These are phyloP conservation scores for Alloascoidea africana DNA, from an alignment of 805 yeast species.

Conservation along the genomic window DNA sequence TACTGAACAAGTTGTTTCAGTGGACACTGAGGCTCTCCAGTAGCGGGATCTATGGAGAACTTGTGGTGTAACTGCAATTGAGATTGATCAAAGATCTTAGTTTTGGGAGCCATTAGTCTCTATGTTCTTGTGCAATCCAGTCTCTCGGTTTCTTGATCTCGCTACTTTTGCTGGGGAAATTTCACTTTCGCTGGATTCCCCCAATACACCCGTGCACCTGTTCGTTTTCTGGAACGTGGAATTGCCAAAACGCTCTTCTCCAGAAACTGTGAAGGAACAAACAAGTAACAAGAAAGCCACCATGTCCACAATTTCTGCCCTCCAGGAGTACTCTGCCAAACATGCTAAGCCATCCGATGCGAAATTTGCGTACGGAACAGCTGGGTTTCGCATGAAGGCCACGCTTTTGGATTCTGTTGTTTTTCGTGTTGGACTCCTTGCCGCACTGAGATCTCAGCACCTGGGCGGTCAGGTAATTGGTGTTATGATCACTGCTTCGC, in stretches of 20 bases:
- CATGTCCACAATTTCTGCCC: too few species aligned
- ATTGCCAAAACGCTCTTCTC: neutral
- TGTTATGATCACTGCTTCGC: conserved; percentile 95
- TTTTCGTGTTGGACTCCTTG: conserved; percentile 71
- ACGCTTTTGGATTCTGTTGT: conserved; percentile 61
- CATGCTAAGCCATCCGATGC: too few species aligned
- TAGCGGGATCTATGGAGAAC: neutral
- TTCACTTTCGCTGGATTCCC: neutral
- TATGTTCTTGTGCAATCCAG: too few species aligned
- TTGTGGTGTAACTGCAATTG: conserved; percentile 2
- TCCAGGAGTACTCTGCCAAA: too few species aligned
- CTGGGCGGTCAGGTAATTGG: conserved; percentile 64
- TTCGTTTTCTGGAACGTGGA: neutral
- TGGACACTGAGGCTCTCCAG: conserved; percentile 9
- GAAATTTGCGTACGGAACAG: conserved; percentile 91
- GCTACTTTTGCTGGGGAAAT: too few species aligned
- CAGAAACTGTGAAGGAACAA: neutral
- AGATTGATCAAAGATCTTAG: neutral
- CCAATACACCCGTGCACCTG: neutral
- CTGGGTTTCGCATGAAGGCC: conserved; percentile 83
- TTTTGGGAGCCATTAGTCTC: neutral
- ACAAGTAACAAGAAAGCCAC: neutral
- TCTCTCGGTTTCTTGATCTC: too few species aligned
- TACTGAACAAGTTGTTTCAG: conserved; percentile 13
- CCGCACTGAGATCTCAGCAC: conserved; percentile 65